phyloP scores from a whole-genome alignment of 169 alveolate genomes.

The Cryptosporidium muris region DNA sequence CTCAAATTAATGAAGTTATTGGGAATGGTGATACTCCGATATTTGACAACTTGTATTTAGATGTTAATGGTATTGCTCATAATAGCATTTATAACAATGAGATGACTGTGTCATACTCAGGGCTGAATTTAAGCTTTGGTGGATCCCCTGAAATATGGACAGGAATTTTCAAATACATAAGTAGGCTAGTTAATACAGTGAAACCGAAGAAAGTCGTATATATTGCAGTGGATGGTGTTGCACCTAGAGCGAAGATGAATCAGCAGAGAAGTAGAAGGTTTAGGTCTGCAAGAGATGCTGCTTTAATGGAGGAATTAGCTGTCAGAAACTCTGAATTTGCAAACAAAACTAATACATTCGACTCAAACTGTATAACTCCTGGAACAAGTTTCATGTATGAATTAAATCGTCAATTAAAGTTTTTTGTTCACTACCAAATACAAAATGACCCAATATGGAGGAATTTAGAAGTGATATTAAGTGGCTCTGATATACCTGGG shows the following conservation, averaged over 20 bases:
- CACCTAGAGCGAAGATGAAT: conserved; percentile 97
- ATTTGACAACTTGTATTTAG: conserved; percentile 92
- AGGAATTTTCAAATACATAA: conserved; percentile 87
- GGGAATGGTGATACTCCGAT: conserved; percentile 76
- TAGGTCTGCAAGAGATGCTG: conserved; percentile 87
- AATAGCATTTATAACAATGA: conserved; percentile 90
- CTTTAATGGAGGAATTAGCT: conserved; percentile 4
- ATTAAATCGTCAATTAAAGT: conserved; percentile 79
- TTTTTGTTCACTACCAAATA: conserved; percentile 88
- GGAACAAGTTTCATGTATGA: conserved; percentile 95
- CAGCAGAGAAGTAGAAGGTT: conserved; percentile 93
- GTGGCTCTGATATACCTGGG: conserved; percentile 98
- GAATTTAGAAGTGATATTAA: conserved; percentile 88
- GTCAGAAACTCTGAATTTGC: conserved; percentile 71
- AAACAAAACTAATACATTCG: conserved; percentile 78
- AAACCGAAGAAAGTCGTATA: conserved; percentile 89
- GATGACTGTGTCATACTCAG: conserved; percentile 76
- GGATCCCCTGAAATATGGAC: conserved; percentile 82
- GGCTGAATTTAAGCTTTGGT: conserved; percentile 72
- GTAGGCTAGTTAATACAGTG: conserved; percentile 87
- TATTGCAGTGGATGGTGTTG: conserved; percentile 96
- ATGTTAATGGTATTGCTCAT: conserved; percentile 95
- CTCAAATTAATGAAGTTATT: conserved; percentile 85
- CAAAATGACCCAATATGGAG: conserved; percentile 89
- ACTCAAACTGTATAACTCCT: conserved; percentile 93